Base-by-base conservation (phyloP, 192 early-diverging fungal genomes). In the Chytriomyces sp. region DNA sequence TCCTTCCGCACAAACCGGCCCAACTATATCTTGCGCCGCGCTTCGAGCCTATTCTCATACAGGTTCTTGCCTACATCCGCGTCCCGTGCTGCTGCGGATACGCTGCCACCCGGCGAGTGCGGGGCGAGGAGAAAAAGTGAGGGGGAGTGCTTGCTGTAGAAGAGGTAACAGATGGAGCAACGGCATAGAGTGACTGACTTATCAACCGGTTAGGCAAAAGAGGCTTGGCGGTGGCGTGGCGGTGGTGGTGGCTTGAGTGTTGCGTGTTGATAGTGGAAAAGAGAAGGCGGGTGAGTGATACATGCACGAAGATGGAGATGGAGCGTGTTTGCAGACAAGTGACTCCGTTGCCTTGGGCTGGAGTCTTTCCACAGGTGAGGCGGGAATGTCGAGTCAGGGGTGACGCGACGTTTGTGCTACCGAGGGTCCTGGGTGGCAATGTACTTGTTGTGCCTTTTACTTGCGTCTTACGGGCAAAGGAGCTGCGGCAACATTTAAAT, bases 11-110 rank as follows among this genome's bases (percentile, higher is more conserved):
- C 89, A 78, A 95, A 94, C 3, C 85, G 79, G 8, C 81, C 77
- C 52, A 95, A 76, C 62, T 87, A 95, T 7, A 94, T 89, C 39
- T 82, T 79, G 30, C 73, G 78, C 34, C 95, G 75, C 64, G 84
- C 80, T 58, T 91, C 84, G 86, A 97, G 86, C 19, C 90, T 93
- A 31, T 85, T 79, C 32, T 95, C 93, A 52, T 92, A 85, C 3
- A 93, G 75, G 0, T 93, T 93, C 61, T 81, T 86, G 49, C 78
- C 81, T 28, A 78, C 78, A 14, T 85, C 74, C 40, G 90, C 88
- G 74, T 97, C 93, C 17, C 89, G 84, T 37, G 65, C 3, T 17
- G 6, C 7, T 52, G 12, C 22, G 33, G 37, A 6, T 19, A 14
- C 3, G 59, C 28, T 12, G 59, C 14, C 1, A 14, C 59, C 14